Evolutionary conservation across 208 protist species (phyloP).

Genomic region (Crithidia acanthocephali): DNA sequence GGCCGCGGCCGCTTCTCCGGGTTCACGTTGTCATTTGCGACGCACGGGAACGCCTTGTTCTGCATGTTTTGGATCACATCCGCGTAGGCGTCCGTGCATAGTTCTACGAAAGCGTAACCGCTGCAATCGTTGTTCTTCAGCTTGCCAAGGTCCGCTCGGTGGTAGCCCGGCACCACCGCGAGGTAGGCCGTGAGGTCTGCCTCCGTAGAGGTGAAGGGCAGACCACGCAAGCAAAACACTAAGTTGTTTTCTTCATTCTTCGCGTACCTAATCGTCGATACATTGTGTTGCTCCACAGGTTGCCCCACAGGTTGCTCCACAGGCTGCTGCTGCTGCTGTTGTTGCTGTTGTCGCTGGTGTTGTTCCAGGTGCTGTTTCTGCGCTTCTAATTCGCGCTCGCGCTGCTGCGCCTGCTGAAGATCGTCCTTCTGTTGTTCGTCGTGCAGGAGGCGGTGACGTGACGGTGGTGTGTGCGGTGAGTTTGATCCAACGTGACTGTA

Average conservation of each 20-base stretch:
- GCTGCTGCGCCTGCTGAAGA: neutral
- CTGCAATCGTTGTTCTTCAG: conserved; percentile 50
- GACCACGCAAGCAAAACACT: conserved; percentile 70
- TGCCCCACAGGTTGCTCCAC: no score
- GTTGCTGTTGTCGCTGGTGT: neutral
- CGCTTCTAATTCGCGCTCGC: no score
- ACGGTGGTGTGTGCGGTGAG: neutral
- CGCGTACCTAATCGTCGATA: no score
- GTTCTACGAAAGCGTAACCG: conserved; percentile 75
- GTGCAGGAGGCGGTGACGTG: neutral
- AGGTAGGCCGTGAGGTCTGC: conserved; percentile 65
- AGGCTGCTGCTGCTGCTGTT: neutral
- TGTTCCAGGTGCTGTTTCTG: no score
- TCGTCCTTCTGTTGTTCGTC: neutral
- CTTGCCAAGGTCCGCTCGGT: conserved; percentile 48
- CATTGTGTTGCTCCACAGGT: no score
- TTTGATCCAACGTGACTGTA: neutral
- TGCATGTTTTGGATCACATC: neutral
- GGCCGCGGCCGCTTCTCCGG: conserved; percentile 5
- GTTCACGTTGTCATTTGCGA: neutral
- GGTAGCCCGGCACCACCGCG: conserved; percentile 31
- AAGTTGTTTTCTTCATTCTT: neutral
- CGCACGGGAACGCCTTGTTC: conserved; percentile 9
- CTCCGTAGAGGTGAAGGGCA: conserved; percentile 63
- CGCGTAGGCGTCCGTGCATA: conserved; percentile 19